phyloP scores from a whole-genome alignment of 495 filamentous ascomycete species.

The Apodospora peruviana region DNA sequence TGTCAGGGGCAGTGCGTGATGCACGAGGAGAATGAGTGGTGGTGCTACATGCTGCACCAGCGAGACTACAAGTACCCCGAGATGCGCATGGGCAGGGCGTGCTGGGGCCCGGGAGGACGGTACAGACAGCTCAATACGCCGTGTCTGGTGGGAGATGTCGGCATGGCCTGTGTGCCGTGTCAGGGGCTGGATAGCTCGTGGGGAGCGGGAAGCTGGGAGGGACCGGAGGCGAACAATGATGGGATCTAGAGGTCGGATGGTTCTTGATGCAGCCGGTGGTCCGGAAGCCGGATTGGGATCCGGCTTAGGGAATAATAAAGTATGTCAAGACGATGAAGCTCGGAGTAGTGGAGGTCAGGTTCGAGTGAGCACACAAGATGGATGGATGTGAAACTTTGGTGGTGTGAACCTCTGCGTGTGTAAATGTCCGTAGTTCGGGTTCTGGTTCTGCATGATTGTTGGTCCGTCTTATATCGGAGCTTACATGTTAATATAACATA shows the following conservation, averaged over 20 bases:
- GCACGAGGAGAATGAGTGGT: slow-evolving; percentile 6
- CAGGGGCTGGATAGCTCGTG: slow-evolving; percentile 3
- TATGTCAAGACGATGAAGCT: no score
- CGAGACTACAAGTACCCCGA: slow-evolving; percentile 4
- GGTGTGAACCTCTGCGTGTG: no score
- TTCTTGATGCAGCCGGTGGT: not conserved
- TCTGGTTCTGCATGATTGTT: no score
- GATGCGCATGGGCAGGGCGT: slow-evolving; percentile 12
- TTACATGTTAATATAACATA: no score
- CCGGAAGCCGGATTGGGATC: not conserved
- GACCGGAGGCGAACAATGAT: not conserved
- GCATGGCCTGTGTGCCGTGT: slow-evolving; percentile 5
- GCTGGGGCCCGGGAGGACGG: slow-evolving; percentile 14
- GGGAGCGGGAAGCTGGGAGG: slow-evolving; percentile 7
- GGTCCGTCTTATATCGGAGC: no score
- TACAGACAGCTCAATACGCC: slow-evolving; percentile 12
- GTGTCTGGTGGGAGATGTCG: slow-evolving; percentile 11
- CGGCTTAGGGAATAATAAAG: no score
- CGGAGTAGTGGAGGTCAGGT: no score
- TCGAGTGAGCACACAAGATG: no score
- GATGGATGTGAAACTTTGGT: no score
- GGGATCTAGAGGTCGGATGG: not conserved
- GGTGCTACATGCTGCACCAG: slow-evolving; percentile 12
- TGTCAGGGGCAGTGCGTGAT: slow-evolving; percentile 11
- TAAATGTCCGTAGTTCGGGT: no score